phyloP scores from a whole-genome alignment of 1,284 basidiomycete genomes.

The Ustilago loliicola region DNA sequence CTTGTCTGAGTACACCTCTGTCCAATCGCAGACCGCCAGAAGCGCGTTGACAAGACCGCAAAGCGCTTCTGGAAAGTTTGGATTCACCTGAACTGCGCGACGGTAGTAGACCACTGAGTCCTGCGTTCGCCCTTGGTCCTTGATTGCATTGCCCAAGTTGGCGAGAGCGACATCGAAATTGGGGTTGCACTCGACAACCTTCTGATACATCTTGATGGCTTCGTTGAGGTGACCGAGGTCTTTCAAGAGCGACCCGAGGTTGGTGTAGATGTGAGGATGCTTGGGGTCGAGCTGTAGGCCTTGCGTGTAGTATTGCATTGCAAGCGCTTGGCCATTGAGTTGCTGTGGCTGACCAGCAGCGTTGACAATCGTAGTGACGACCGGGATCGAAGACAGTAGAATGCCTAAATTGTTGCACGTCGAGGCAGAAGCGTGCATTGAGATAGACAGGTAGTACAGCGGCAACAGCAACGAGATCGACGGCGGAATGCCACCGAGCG shows the following conservation, averaged over 20 bases:
- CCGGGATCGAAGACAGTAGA: conserved; percentile 74
- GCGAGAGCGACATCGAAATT: conserved; percentile 77
- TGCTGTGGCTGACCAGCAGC: conserved; percentile 67
- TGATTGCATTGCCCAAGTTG: conserved; percentile 77
- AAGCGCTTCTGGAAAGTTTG: conserved; percentile 76
- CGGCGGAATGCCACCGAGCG: conserved; percentile 71
- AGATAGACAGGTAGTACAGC: conserved; percentile 76
- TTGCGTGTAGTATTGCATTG: conserved; percentile 75
- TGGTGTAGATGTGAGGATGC: conserved; percentile 77
- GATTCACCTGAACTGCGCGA: conserved; percentile 75
- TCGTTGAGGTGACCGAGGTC: conserved; percentile 75
- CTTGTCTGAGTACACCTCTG: conserved; percentile 68
- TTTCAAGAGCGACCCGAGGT: conserved; percentile 77
- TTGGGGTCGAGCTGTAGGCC: conserved; percentile 75
- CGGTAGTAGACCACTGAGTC: conserved; percentile 76
- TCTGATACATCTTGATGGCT: conserved; percentile 75
- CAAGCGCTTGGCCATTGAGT: conserved; percentile 72
- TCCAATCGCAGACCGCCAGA: conserved; percentile 76
- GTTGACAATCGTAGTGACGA: conserved; percentile 64
- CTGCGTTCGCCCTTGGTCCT: conserved; percentile 73
- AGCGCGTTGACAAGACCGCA: conserved; percentile 76
- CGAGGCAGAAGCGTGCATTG: conserved; percentile 75
- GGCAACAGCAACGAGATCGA: conserved; percentile 74
- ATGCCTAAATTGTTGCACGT: conserved; percentile 78
- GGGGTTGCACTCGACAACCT: conserved; percentile 75